Evolutionary conservation across 2,329 filamentous ascomycete genomes (phyloP), one percentile per base, ranked within the genome.

Genomic region (Fusarium praegraminearum): DNA sequence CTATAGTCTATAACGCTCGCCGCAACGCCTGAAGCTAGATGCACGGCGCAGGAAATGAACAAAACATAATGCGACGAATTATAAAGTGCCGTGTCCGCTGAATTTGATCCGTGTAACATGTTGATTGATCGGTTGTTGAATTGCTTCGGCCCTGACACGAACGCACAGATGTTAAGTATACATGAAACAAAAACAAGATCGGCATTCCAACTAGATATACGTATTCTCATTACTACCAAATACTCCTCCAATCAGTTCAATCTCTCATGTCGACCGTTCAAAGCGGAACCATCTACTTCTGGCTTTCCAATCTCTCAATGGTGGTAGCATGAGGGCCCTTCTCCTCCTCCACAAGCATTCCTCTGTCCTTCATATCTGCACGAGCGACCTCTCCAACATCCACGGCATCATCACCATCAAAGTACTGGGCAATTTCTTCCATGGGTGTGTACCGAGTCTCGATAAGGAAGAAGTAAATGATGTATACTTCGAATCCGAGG

Each of bases 401-500:
- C 26, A 62, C 60, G 2, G 49, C 60, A 22, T 62, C 57, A 0
- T 56, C 53, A 1, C 60, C 60, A 16, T 63, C 60, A 7, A 63
- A 63, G 4, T 63, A 63, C 15, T 62, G 52, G 2, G 60, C 60
- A 11, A 63, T 63, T 56, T 62, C 60, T 47, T 63, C 60, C 60
- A 63, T 63, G 0, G 60, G 60, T 4, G 60, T 63, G 30, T 63
- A 63, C 2, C 60, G 60, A 22, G 60, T 63, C 35, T 63, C 60
- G 30, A 63, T 62, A 4, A 63, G 60, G 47, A 63, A 63, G 47
- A 63, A 63, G 47, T 63, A 73, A 18, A 73, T 66, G 9, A 69
- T 50, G 22, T 67, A 59, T 0, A 70, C 62, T 24, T 69, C 65
- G 0, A 69, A 58, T 0, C 38, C 58, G 0, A 72, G 67, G n/a